Evolutionary conservation across 257 asterid species (phyloP), one percentile per base, ranked within the genome.

Genomic region (Sherardia arvensis): DNA sequence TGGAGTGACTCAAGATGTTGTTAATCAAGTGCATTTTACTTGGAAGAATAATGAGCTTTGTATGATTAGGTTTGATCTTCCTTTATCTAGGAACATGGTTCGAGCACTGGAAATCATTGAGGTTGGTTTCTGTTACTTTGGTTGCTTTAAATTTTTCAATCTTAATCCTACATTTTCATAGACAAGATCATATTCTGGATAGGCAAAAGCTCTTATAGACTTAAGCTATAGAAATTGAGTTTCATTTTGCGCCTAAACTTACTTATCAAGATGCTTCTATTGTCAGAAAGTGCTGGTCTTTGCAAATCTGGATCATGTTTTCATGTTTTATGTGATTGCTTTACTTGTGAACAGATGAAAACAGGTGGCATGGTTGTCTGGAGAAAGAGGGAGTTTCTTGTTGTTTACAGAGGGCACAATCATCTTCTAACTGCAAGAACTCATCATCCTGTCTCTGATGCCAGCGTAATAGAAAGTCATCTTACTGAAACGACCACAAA

Each of bases 21-120:
- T 87, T 61, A 78, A 84, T 80, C 87, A 81, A 79, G 73, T 92
- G 70, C 80, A 61, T 56, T 68, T 66, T 33, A 40, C 69, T 63
- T 92, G 99, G 99, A 81, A 83, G 73, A 71, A 68, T 59, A 76
- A 73, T 67, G 96, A 89, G 79, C 96, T 92, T n/a, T 93, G 93
- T 59, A 83, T 92, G 95, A 64, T 92, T 67, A 92, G 85, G 36
- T 89, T 92, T 77, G 95, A 84, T 65, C 38, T 89, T 69, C 99
- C 99, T 47, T 79, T 89, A 83, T 82, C 86, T 47, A 78, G 79
- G 17, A 87, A 87, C 73, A 85, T 92, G 97, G 83, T 78, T 45
- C 79, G 96, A 77, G 95, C 99, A 1, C 83, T 68, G 68, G 97
- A 92, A 72, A 89, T 92, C 25, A 75, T 83, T 40, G 97, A 89